Evolutionary conservation across 2,329 filamentous ascomycete species (phyloP), one percentile per base, ranked within the genome.

Genomic region (Alternaria incomplexa): DNA sequence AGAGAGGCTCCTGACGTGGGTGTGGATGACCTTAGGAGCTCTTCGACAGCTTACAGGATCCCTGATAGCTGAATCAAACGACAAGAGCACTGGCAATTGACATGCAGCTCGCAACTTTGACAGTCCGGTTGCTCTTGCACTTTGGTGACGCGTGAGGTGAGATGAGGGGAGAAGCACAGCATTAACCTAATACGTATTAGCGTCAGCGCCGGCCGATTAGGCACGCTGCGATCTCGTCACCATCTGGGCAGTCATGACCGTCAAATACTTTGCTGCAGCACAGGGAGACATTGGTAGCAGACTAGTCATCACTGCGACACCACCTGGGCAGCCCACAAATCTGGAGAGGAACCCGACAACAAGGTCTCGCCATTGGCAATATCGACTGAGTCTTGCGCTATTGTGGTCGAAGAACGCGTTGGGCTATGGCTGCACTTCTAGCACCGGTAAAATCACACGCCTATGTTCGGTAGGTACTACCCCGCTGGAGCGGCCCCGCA

Each of bases 381-480:
- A 46, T 22, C 22, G 20, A 46, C 12, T 23, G 17, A 23, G 20
- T 23, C 44, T 46, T 23, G 15, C 44, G 44, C 44, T 13, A 46
- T 25, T 50, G n/a, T 6, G 26, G 15, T 20, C n/a, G 17, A 25
- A 6, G 17, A 28, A 50, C 13, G 5, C 10, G 3, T 17, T 17
- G n/a, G 10, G n/a, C 17, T 12, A 25, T 22, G 28, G 43, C 50
- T 45, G 44, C 17, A 53, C 23, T 60, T 60, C 45, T 60, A 61
- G 44, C 58, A 61, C 58, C 58, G 58, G 58, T 50, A 61, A 26
- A 61, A 20, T 20, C 20, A 20, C 20, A 17, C 12, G 43, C 22
- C 22, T 23, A 51, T 48, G 15, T 44, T 61, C 32, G 58, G 52
- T 56, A 15, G n/a, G 13, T 43, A 56, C 40, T 61, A 61, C 58